Base-by-base conservation (phyloP, 1,284 basidiomycete genomes). In the Cutaneotrichosporon dermatis region DNA sequence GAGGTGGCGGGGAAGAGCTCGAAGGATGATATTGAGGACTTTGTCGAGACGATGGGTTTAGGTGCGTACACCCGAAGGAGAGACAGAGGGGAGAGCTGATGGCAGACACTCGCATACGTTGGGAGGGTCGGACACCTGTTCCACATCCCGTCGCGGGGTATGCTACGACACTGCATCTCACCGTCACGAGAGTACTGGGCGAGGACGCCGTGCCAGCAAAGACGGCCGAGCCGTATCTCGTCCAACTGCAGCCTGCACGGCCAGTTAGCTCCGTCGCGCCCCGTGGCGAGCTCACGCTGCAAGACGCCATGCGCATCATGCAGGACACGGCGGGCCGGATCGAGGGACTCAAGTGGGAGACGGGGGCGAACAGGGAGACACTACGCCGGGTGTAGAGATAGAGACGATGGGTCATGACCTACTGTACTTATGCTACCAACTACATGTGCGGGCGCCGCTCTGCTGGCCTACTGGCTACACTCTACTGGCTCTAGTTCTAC, bases 331-430 rank as follows among this genome's bases (percentile, higher is more conserved):
- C 71, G 7, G 62, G 57, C 8, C 42, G 66, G 16, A 59, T 75
- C 11, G 71, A 74, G 43, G 70, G 71, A 2, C 54, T 76, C 15
- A 66, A 71, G 25, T 76, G 74, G 74, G 62, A 64, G 35, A 67
- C 69, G 1, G 71, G 67, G 2, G 15, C 42, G 41, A 33, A 53
- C 25, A 13, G 51, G 12, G 51, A 12, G 11, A 44, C 25, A 12
- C 41, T 43, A 9, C 9, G 10, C 33, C 33, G 37, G 37, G 37
- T 11, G 11, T 39, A 39, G 37, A 39, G 37, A 11, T 6, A 6
- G 37, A 39, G 11, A 6, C 11, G 11, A 39, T 39, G 37, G 37
- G 37, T 39, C 11, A n/a, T n/a, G 37, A 6, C 6, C 37, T n/a
- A 39, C 37, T 39, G 37, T 39, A 39, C n/a, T 39, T 11, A 39